phyloP scores from a whole-genome alignment of 306 rosid species.

The Glycyrrhiza uralensis region DNA sequence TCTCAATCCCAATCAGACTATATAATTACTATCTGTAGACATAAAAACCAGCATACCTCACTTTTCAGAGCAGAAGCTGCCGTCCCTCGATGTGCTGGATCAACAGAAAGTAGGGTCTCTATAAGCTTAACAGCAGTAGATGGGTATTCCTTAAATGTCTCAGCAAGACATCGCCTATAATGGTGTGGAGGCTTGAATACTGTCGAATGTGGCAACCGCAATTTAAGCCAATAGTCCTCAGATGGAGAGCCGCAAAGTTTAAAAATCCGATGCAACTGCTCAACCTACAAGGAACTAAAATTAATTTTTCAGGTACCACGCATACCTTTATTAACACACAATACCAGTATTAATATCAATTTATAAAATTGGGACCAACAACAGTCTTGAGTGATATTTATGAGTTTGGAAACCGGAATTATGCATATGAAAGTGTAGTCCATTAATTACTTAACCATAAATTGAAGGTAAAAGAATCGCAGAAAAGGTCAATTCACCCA shows the following conservation, averaged over 20 bases:
- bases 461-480: neutral
- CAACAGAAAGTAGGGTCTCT: constrained; percentile 73
- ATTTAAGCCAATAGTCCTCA: constrained; percentile 81
- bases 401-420: neutral
- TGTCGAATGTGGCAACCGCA: constrained; percentile 57
- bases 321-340: neutral
- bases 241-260: constrained; percentile 98
- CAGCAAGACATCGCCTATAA: constrained; percentile 69
- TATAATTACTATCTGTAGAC: neutral
- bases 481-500: neutral
- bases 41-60: constrained; percentile 56
- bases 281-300: constrained; percentile 61
- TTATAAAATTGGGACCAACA: neutral
- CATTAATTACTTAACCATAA: neutral
- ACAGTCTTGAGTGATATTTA: neutral
- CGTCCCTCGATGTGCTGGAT: constrained; percentile 81
- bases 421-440: neutral
- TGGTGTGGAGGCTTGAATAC: constrained; percentile 81
- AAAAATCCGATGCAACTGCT: constrained; percentile 93
- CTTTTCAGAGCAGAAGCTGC: constrained; percentile 79
- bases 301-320: constrained; percentile 31
- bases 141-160: constrained; percentile 74
- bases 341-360: neutral
- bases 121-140: constrained; percentile 65
- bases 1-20: constrained; percentile 11